A percentile compares a stretch with the other conserved stretches of the same genome.
Evolutionary conservation across 73 alveolate species (phyloP).

Genomic region (Tetrahymena thermophila): DNA sequence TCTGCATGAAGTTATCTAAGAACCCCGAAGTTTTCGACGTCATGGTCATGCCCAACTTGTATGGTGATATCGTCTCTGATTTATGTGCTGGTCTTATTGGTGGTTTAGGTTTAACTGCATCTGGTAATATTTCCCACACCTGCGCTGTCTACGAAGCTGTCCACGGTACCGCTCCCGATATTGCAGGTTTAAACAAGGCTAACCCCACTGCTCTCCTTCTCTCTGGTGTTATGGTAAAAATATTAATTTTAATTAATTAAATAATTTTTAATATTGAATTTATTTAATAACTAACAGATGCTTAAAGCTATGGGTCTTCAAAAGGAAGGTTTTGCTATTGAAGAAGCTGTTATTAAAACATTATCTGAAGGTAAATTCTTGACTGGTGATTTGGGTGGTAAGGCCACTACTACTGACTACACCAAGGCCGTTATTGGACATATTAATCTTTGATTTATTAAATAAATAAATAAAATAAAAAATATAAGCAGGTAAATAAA

Average conservation of each 20-base stretch:
- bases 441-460: background rate
- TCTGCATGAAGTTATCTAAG: slow-evolving; percentile 46
- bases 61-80: slow-evolving; percentile 75
- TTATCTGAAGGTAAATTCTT: slow-evolving; percentile 44
- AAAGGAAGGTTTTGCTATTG: slow-evolving; percentile 51
- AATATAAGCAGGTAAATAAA: background rate
- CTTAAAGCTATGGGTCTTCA: slow-evolving; percentile 56
- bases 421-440: slow-evolving; percentile 54
- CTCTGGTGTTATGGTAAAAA: slow-evolving; percentile 58
- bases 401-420: slow-evolving; percentile 47
- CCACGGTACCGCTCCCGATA: slow-evolving; percentile 83
- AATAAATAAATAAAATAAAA: background rate
- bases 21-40: slow-evolving; percentile 58
- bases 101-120: slow-evolving; percentile 71
- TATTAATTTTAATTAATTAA: background rate
- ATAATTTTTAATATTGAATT: background rate
- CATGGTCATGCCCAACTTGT: slow-evolving; percentile 79
- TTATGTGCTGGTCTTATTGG: slow-evolving; percentile 79
- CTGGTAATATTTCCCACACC: slow-evolving; percentile 66
- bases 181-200: slow-evolving; percentile 71
- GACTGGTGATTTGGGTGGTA: slow-evolving; percentile 71
- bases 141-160: slow-evolving; percentile 76
- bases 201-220: slow-evolving; percentile 71
- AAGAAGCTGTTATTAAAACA: slow-evolving; percentile 46
- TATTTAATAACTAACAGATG: slow-evolving; percentile 16